These are phyloP conservation scores for Nothopassalora personata DNA, from an alignment of 2,329 filamentous ascomycete genomes.

Conservation along the genomic window DNA sequence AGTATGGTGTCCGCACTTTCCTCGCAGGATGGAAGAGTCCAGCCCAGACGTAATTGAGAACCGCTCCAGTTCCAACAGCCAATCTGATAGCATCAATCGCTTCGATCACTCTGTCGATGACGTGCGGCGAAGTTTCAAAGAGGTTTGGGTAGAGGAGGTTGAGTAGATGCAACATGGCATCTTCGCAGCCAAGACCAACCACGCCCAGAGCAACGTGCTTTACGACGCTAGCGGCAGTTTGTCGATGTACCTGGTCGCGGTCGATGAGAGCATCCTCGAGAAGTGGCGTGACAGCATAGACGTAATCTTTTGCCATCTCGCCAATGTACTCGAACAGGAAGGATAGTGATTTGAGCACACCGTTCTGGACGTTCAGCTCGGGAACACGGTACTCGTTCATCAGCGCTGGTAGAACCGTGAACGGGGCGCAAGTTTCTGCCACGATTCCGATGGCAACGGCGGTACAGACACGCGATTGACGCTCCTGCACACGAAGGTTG, in stretches of 20 bases:
- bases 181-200: constrained; percentile 94
- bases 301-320: constrained; percentile 98
- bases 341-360: constrained; percentile 91
- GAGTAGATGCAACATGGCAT: constrained; percentile 95
- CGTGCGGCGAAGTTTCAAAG: constrained; percentile 95
- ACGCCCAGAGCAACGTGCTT: constrained; percentile 97
- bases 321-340: constrained; percentile 99
- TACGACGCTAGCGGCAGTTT: constrained; percentile 92
- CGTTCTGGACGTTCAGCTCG: constrained; percentile 97
- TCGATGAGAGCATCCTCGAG: constrained; percentile 97
- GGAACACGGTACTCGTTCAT: constrained; percentile 99
- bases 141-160: constrained; percentile 95
- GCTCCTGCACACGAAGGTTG: constrained; percentile 94
- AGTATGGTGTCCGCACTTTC: constrained; percentile 92
- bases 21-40: constrained; percentile 94
- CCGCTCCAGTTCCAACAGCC: constrained; percentile 82
- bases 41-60: constrained; percentile 98
- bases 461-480: constrained; percentile 96
- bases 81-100: constrained; percentile 94
- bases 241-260: constrained; percentile 93
- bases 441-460: constrained; percentile 98
- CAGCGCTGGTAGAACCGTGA: constrained; percentile 93
- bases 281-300: constrained; percentile 93
- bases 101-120: constrained; percentile 96
- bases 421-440: constrained; percentile 94